Base-by-base conservation (phyloP, 192 early-diverging fungal species). In the Linnemannia elongata region DNA sequence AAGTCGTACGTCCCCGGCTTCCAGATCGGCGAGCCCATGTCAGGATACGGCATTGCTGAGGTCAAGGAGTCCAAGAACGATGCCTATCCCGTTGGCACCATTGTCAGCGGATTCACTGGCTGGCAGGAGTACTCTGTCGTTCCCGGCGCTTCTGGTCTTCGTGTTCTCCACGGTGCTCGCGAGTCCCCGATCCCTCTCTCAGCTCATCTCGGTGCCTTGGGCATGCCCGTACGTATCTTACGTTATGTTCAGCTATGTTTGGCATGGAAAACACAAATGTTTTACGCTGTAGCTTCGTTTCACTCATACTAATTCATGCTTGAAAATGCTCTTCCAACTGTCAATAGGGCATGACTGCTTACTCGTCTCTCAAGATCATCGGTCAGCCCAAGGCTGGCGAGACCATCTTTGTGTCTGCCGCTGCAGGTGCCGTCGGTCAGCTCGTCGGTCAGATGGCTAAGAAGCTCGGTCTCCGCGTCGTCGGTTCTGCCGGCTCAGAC, bases 311-410 rank as follows among this genome's bases (percentile, higher is more conserved):
- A 27, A 60, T 27, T 60, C 24, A 27, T 27, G 22, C 55, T 27
- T 10, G 10, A 60, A 60, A 8, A 27, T 60, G n/a, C 27, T 17
- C 30, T 72, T 60, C 15, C 17, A 15, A 66, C 44, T 20, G 17
- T 52, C 18, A 52, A 18, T 74, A 83, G 63, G 88, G 91, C 47
- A 82, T 89, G 74, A 94, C 92, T 24, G 80, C 82, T 88, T 60
- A 81, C 82, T 44, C 87, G 38, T 49, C 71, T 57, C 54, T 88
- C 78, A 72, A 88, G 86, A 82, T 77, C 35, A 82, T 96, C 35
- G 96, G 94, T n/a, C 84, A 96, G 77, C 94, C 96, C 76, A 96
- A 96, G 88, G 82, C 87, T 20, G 97, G 96, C n/a, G 97, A 99
- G 79, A 99, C 97, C 1, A 89, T 99, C 15, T 97, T 95, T 71